Percentiles rank a stretch among this genome's conserved stretches.
phyloP scores from a whole-genome alignment of 495 filamentous ascomycete genomes.

The Penicillium cinerascens region DNA sequence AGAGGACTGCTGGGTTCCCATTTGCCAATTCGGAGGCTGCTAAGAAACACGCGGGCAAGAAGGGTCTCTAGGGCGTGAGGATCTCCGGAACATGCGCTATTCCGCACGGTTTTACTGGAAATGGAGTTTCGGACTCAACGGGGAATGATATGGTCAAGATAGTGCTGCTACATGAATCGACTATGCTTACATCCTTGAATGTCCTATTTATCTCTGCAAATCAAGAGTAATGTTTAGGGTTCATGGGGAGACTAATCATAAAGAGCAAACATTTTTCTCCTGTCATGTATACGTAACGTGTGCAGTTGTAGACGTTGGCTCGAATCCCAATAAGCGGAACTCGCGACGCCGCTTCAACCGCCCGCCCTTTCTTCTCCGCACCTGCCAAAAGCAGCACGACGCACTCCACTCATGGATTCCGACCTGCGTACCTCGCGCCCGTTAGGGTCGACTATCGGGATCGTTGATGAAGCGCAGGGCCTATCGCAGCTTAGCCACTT shows the following conservation, averaged over 20 bases:
- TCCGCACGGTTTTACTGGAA: neutral
- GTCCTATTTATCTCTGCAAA: neutral
- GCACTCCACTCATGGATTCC: conserved; percentile 20
- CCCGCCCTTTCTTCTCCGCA: conserved; percentile 17
- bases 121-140: neutral
- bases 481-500: conserved; percentile 16
- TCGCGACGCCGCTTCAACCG: conserved; percentile 29
- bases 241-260: neutral
- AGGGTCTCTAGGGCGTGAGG: conserved; percentile 8
- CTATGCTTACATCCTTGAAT: neutral
- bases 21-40: conserved; percentile 54
- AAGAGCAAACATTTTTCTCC: neutral
- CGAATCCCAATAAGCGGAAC: neutral
- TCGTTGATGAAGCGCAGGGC: conserved; percentile 8
- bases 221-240: neutral
- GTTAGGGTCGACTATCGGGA: conserved; percentile 9
- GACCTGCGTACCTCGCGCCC: conserved; percentile 9
- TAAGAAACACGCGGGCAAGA: conserved; percentile 52
- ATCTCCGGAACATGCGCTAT: neutral
- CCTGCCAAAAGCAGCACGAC: conserved; percentile 21
- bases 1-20: conserved; percentile 76
- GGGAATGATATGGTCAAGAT: neutral
- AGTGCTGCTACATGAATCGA: neutral
- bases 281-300: neutral
- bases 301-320: neutral